Conservation (phyloP, 1,139 yeast genomes). For the Yamadazyma dushanensis region DNA sequence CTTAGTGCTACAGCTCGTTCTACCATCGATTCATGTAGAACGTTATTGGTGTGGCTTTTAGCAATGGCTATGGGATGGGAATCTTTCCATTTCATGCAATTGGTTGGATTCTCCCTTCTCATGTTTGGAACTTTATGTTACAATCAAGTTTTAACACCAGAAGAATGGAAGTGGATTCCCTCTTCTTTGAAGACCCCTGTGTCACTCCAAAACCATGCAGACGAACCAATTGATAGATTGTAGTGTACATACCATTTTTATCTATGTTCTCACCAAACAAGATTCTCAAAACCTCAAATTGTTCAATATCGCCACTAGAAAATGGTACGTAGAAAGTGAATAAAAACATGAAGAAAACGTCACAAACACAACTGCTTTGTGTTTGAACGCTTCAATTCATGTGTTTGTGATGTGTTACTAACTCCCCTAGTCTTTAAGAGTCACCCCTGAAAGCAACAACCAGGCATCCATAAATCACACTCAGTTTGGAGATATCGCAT, state of each 20-base stretch:
- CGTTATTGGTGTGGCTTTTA: constrained; percentile 74
- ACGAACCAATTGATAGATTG: constrained; percentile 7
- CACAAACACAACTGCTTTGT: background rate
- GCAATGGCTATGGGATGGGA: constrained; percentile 83
- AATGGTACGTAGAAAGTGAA: constrained; percentile 6
- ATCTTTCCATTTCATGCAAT: constrained; percentile 57
- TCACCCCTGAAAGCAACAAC: constrained; percentile 48
- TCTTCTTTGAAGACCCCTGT: constrained; percentile 29
- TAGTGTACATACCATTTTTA: too few relatives aligned
- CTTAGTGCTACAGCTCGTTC: constrained; percentile 78
- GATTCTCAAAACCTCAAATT: background rate
- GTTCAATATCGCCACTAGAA: constrained; percentile 2
- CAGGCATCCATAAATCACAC: constrained; percentile 45
- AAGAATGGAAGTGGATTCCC: constrained; percentile 49
- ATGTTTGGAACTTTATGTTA: constrained; percentile 76
- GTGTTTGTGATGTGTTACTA: too few relatives aligned
- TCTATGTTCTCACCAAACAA: background rate
- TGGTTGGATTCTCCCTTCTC: constrained; percentile 61
- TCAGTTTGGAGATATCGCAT: constrained; percentile 52
- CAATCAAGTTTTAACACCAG: constrained; percentile 64
- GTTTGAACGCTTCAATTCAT: background rate
- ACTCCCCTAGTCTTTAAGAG: constrained; percentile 41
- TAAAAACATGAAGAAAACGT: background rate
- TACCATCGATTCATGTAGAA: constrained; percentile 78
- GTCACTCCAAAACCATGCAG: constrained; percentile 4